A percentile compares a stretch with the other conserved stretches of the same genome.
phyloP scores from a whole-genome alignment of 208 protist species.

The Histomonas meleagridis region DNA sequence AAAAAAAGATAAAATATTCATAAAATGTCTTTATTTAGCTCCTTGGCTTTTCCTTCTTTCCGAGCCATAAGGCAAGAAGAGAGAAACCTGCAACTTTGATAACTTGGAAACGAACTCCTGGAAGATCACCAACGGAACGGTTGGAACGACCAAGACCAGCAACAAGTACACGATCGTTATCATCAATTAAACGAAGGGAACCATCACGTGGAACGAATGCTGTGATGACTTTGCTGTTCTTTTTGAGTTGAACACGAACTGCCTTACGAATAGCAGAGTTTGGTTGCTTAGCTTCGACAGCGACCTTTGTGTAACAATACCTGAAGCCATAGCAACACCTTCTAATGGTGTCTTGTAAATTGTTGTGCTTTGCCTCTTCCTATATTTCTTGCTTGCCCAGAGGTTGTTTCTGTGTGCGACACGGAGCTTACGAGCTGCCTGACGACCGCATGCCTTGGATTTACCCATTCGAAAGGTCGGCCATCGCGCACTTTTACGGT shows the following conservation, averaged over 20 bases:
- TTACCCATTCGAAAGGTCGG: conserved; percentile 20
- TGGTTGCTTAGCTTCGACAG: conserved; percentile 98
- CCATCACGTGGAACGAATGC: conserved; percentile 98
- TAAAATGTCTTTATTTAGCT: conserved; percentile 70
- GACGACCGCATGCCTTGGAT: conserved; percentile 14
- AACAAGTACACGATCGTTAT: conserved; percentile 67
- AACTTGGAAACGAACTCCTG: conserved; percentile 92
- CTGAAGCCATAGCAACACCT: neutral
- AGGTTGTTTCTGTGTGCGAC: neutral
- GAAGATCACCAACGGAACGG: conserved; percentile 98
- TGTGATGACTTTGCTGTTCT: conserved; percentile 99
- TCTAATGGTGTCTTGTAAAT: conserved; percentile 18
- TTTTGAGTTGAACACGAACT: conserved; percentile 98
- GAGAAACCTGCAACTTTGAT: conserved; percentile 93
- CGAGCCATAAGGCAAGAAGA: conserved; percentile 84
- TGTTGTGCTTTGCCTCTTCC: neutral
- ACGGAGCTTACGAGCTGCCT: neutral
- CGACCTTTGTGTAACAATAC: conserved; percentile 53
- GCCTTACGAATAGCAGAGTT: conserved; percentile 99
- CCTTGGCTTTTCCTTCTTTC: conserved; percentile 97
- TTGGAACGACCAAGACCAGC: conserved; percentile 71
- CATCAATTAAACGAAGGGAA: conserved; percentile 94
- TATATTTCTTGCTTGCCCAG: neutral
- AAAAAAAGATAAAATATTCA: too few species aligned
- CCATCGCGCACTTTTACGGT: too few species aligned